Evolutionary conservation across 2,329 filamentous ascomycete species (phyloP), one percentile per base, ranked within the genome.

Genomic region (Ceratocystis eucalypticola): DNA sequence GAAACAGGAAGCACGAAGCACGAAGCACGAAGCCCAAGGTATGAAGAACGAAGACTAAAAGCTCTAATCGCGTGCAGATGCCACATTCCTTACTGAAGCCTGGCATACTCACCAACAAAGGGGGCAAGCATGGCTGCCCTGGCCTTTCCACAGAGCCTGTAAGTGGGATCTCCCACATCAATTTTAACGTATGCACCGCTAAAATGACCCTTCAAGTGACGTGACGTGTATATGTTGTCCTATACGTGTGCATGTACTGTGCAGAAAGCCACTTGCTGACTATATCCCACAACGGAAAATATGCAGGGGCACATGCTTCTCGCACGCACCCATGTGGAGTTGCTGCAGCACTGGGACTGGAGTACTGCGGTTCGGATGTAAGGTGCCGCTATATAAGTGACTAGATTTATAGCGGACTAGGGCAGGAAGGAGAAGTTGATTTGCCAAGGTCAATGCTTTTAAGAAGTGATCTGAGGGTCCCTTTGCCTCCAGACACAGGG

Each of bases 401-500:
- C 8, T 53, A 15, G 22, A 4, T 53, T 53, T 28, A 25, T 53
- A 53, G 22, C 15, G 48, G 48, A 25, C 25, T 53, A 53, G 22
- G 22, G 15, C 20, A 53, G 55, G 5, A 59, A n/a, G 30, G 12
- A 4, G 28, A n/a, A 8, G 5, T 7, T 37, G 55, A 59, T 59
- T 59, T 59, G 55, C 55, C 5, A 59, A 59, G 55, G 28, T n/a
- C 55, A 30, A 59, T 59, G 55, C 28, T 33, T 41, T 59, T 59
- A 37, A 59, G 28, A 59, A 59, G 55, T 59, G 55, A 59, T 59
- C 55, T 37, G 55, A 59, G 55, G 55, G 37, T 15, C 55, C 28
- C 22, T 59, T 59, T 59, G 55, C 2, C 55, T 15, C 17, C 48
- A 28, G 48, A n/a, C 25, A 53, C 48, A 53, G 33, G n/a, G 17